phyloP scores from a whole-genome alignment of 495 filamentous ascomycete genomes.

The Xylaria bambusicola region DNA sequence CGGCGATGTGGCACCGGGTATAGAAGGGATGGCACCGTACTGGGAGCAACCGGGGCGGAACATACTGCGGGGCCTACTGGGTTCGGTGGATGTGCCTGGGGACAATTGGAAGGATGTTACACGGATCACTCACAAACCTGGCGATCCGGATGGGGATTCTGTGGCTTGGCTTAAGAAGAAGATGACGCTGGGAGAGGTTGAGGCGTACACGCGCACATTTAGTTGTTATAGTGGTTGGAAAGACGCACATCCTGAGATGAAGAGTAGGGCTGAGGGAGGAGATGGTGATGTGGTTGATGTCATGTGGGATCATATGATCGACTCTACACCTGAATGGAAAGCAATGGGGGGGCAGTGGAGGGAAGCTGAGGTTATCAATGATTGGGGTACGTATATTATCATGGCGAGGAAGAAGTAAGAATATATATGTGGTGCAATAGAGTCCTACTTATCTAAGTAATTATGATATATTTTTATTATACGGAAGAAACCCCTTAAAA shows the following conservation, averaged over 20 bases:
- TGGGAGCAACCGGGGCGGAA: constrained; percentile 63
- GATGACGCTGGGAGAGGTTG: constrained; percentile 55
- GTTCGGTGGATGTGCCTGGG: constrained; percentile 50
- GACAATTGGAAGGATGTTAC: constrained; percentile 52
- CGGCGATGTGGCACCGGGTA: constrained; percentile 41
- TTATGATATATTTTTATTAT: too few relatives aligned
- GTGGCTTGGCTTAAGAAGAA: constrained; percentile 54
- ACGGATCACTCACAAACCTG: constrained; percentile 60
- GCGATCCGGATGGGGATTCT: constrained; percentile 39
- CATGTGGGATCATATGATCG: constrained; percentile 55
- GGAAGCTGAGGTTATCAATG: constrained; percentile 50
- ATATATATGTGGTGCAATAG: too few relatives aligned
- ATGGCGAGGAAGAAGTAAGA: constrained; percentile 50
- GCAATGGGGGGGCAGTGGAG: constrained; percentile 47
- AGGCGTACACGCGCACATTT: constrained; percentile 59
- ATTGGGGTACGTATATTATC: constrained; percentile 59
- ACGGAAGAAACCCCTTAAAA: too few relatives aligned
- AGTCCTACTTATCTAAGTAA: too few relatives aligned
- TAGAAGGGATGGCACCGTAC: constrained; percentile 55
- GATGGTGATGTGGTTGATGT: constrained; percentile 56
- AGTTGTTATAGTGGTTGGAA: constrained; percentile 59
- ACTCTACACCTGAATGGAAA: constrained; percentile 52
- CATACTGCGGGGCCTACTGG: constrained; percentile 50
- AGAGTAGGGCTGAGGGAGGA: constrained; percentile 49
- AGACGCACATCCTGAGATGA: constrained; percentile 45